Conservation (phyloP, 208 protist genomes). For the Endotrypanum monterogeii region DNA sequence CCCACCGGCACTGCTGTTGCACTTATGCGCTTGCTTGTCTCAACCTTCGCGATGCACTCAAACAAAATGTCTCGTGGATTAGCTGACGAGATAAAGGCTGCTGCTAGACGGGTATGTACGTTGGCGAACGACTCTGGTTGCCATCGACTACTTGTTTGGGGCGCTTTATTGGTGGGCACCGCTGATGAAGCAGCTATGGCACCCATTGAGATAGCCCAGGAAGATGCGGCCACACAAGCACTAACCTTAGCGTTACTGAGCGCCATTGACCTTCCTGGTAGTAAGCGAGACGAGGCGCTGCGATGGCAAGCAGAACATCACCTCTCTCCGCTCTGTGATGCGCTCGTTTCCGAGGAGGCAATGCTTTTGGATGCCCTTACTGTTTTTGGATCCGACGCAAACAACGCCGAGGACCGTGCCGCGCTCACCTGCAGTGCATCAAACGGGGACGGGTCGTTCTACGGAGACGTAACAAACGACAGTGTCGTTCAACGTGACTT, state of each 20-base stretch:
- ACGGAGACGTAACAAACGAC: background rate
- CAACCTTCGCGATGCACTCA: background rate
- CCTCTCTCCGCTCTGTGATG: conserved; percentile 7
- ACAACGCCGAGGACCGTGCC: background rate
- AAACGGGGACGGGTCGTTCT: background rate
- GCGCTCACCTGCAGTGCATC: background rate
- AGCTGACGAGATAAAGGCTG: background rate
- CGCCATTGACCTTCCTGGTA: background rate
- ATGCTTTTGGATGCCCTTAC: background rate
- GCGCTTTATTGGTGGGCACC: conserved; percentile 5
- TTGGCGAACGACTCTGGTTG: conserved; percentile 11
- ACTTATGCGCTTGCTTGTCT: conserved; percentile 16
- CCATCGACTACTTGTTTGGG: conserved; percentile 5
- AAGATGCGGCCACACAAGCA: background rate
- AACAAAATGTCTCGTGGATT: background rate
- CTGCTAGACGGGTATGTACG: conserved; percentile 11
- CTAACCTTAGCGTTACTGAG: background rate
- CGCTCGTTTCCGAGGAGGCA: conserved; percentile 14
- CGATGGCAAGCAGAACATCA: conserved; percentile 1
- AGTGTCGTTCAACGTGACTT: background rate
- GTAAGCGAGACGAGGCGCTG: conserved; percentile 5
- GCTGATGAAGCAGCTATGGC: background rate
- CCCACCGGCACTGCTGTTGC: conserved; percentile 22
- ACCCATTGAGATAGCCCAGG: background rate
- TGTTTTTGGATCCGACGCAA: background rate